Conservation (phyloP, 495 filamentous ascomycete genomes). For the Neurospora sp. region DNA sequence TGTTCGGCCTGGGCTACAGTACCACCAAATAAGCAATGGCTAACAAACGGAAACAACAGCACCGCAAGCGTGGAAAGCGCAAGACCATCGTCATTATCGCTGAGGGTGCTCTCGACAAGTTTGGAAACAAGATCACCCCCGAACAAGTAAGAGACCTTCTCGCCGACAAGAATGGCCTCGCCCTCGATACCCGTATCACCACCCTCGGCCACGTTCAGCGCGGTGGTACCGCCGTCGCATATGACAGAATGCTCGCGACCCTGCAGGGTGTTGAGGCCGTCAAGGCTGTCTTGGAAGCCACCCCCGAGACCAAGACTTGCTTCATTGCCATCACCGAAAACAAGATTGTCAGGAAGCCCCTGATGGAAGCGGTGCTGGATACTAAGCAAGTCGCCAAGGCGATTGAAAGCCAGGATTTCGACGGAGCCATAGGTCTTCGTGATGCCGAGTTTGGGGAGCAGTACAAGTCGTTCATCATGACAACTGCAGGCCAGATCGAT, state of each 20-base stretch:
- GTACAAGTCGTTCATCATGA: constrained; percentile 80
- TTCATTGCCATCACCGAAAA: constrained; percentile 96
- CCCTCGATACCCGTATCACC: constrained; percentile 86
- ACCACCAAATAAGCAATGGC: background rate
- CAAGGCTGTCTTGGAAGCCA: constrained; percentile 86
- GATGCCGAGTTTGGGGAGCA: constrained; percentile 95
- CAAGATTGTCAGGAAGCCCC: constrained; percentile 82
- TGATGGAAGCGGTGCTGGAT: constrained; percentile 77
- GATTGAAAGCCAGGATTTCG: constrained; percentile 75
- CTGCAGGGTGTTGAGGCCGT: constrained; percentile 95
- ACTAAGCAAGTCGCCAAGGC: constrained; percentile 75
- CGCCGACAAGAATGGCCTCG: constrained; percentile 55
- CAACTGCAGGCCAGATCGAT: constrained; percentile 50
- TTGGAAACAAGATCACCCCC: constrained; percentile 77
- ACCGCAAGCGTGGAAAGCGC: constrained; percentile 83
- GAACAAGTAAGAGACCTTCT: constrained; percentile 77
- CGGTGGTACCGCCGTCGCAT: constrained; percentile 84
- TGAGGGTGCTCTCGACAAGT: constrained; percentile 81
- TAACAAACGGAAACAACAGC: constrained; percentile 38
- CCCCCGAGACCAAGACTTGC: constrained; percentile 78
- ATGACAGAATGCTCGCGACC: constrained; percentile 88
- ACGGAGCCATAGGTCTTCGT: constrained; percentile 71
- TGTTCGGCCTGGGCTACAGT: background rate
- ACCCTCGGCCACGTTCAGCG: constrained; percentile 94
- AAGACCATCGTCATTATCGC: constrained; percentile 98